Evolutionary conservation across 2,329 filamentous ascomycete species (phyloP).

Genomic region (Xylariales sp.): DNA sequence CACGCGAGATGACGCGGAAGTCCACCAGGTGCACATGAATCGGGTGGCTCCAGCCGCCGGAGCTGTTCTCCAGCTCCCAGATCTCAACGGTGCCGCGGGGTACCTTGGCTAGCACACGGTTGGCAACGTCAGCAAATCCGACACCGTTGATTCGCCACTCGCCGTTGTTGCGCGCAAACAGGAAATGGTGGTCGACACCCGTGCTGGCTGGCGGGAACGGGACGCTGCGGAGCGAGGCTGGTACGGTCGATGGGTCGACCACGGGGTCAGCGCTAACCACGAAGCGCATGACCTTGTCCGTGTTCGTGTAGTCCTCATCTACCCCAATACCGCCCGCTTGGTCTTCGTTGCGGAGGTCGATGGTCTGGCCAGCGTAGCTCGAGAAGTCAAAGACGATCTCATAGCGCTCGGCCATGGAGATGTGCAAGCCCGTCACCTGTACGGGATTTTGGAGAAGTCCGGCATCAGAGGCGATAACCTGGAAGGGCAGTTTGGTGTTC

Average conservation of each 20-base stretch:
- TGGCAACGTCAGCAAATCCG: constrained; percentile 38
- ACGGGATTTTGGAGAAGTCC: constrained; percentile 45
- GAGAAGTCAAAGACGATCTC: constrained; percentile 55
- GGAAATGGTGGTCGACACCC: constrained; percentile 38
- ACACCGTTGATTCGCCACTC: constrained; percentile 50
- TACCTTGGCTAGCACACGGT: constrained; percentile 44
- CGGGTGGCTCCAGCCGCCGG: constrained; percentile 48
- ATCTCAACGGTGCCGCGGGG: constrained; percentile 41
- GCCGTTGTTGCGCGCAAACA: constrained; percentile 37
- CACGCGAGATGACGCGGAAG: constrained; percentile 47
- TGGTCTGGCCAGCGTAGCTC: constrained; percentile 39
- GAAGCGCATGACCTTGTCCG: constrained; percentile 49
- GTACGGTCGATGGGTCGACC: constrained; percentile 30
- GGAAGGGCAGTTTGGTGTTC: constrained; percentile 35
- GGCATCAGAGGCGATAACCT: constrained; percentile 49
- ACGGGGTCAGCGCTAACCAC: constrained; percentile 31
- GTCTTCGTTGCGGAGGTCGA: constrained; percentile 30
- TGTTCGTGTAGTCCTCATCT: constrained; percentile 46
- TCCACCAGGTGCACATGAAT: constrained; percentile 57
- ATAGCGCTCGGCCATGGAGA: constrained; percentile 54
- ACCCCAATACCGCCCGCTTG: constrained; percentile 34
- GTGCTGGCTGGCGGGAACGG: constrained; percentile 28
- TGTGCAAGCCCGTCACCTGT: constrained; percentile 31
- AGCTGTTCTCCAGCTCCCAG: constrained; percentile 45
- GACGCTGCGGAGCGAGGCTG: constrained; percentile 28